These are phyloP conservation scores for Fusarium sp. DNA, from an alignment of 2,329 filamentous ascomycete genomes.

Conservation along the genomic window DNA sequence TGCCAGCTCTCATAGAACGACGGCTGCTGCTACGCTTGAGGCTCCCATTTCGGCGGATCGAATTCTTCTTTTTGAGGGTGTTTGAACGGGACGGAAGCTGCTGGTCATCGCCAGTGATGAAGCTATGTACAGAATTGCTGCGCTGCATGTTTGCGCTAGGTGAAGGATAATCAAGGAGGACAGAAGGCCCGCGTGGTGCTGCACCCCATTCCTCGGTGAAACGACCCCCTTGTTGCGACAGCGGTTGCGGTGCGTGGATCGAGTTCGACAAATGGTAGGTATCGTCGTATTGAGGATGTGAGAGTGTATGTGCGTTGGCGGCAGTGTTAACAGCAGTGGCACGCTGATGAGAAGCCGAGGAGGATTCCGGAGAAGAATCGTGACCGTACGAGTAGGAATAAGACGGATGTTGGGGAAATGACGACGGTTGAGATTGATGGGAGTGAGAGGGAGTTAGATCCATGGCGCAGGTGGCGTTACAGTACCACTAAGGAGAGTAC, in stretches of 20 bases:
- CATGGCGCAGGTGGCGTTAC: slow-evolving; percentile 52
- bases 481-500: slow-evolving; percentile 12
- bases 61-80: slow-evolving; percentile 90
- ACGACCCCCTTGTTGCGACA: slow-evolving; percentile 57
- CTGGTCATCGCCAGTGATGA: slow-evolving; percentile 61
- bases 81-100: slow-evolving; percentile 66
- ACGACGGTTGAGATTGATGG: slow-evolving; percentile 45
- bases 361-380: slow-evolving; percentile 42
- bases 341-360: slow-evolving; percentile 35
- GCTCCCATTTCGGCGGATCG: slow-evolving; percentile 79
- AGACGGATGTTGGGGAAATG: slow-evolving; percentile 39
- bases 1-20: slow-evolving; percentile 85
- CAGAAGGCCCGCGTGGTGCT: slow-evolving; percentile 73
- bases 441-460: slow-evolving; percentile 45
- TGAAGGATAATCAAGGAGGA: slow-evolving; percentile 65
- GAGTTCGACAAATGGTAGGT: slow-evolving; percentile 32
- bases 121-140: slow-evolving; percentile 71
- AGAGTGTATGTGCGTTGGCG: slow-evolving; percentile 32
- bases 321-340: slow-evolving; percentile 34
- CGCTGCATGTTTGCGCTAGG: slow-evolving; percentile 65
- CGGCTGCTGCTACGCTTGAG: slow-evolving; percentile 84
- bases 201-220: slow-evolving; percentile 81
- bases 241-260: slow-evolving; percentile 39
- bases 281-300: slow-evolving; percentile 40
- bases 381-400: slow-evolving; percentile 41